Evolutionary conservation across 225 moss, liverwort and hornwort species (phyloP).

Genomic region (Takakia lepidozioides): DNA sequence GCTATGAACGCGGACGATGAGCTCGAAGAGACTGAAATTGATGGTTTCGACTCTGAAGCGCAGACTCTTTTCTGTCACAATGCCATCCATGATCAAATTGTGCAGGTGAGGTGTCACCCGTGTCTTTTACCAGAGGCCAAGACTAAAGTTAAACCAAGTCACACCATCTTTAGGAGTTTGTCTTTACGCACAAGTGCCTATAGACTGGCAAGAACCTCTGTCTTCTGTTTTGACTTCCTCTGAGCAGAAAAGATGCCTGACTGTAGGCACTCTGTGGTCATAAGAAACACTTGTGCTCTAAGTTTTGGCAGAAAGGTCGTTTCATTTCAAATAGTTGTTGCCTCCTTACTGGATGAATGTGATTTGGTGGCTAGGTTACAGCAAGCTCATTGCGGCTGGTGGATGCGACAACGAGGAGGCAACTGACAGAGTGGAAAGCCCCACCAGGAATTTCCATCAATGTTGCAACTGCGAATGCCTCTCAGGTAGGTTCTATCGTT

Average conservation of each 20-base stretch:
- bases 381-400: constrained; percentile 85
- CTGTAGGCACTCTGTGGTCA: no score
- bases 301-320: no score
- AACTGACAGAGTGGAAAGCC: constrained; percentile 92
- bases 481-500: constrained; percentile 65
- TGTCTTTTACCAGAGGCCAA: not conserved
- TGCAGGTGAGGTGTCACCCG: constrained; percentile 81
- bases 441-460: constrained; percentile 88
- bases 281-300: no score
- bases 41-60: constrained; percentile 96
- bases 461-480: constrained; percentile 89
- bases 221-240: no score
- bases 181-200: constrained; percentile 5
- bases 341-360: no score
- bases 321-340: no score
- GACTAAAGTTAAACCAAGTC: constrained; percentile 2
- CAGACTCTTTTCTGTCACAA: constrained; percentile 98
- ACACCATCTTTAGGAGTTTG: not conserved
- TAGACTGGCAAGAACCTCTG: constrained; percentile 9
- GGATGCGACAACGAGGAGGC: constrained; percentile 73
- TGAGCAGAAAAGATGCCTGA: no score
- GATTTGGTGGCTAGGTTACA: constrained; percentile 56
- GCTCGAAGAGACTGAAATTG: constrained; percentile 97
- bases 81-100: constrained; percentile 85
- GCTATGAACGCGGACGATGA: constrained; percentile 99